Percentiles rank a stretch among this genome's conserved stretches.
phyloP scores from a whole-genome alignment of 176 grass and related monocot species.

The Puya raimondii region DNA sequence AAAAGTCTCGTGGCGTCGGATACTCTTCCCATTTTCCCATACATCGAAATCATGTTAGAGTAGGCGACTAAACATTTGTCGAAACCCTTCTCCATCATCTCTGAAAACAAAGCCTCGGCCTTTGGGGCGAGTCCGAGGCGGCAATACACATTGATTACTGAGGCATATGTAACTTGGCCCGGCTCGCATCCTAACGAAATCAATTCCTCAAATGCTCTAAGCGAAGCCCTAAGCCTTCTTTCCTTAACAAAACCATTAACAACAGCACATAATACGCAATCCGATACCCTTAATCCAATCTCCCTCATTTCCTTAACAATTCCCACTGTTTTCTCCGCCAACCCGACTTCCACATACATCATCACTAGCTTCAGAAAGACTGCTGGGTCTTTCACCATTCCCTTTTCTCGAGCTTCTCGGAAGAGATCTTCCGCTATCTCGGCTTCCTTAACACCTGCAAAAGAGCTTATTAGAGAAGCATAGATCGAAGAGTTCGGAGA shows the following conservation, averaged over 20 bases:
- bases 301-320: slow-evolving; percentile 63
- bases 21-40: slow-evolving; percentile 56
- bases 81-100: slow-evolving; percentile 74
- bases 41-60: slow-evolving; percentile 89
- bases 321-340: slow-evolving; percentile 41
- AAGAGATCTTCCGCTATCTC: slow-evolving; percentile 50
- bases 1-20: slow-evolving; percentile 67
- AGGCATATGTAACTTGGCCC: slow-evolving; percentile 88
- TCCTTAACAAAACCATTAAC: slow-evolving; percentile 79
- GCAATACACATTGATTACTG: slow-evolving; percentile 75
- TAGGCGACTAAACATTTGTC: slow-evolving; percentile 81
- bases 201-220: slow-evolving; percentile 57
- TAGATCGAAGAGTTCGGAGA: slow-evolving; percentile 43
- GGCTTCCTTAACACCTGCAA: slow-evolving; percentile 52
- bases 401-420: slow-evolving; percentile 44
- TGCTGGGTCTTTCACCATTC: slow-evolving; percentile 60
- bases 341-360: slow-evolving; percentile 59
- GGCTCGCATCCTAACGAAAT: slow-evolving; percentile 52
- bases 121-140: slow-evolving; percentile 54
- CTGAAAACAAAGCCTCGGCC: slow-evolving; percentile 55
- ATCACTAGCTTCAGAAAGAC: slow-evolving; percentile 68
- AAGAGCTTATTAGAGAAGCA: slow-evolving; percentile 46
- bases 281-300: slow-evolving; percentile 52
- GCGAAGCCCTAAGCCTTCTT: slow-evolving; percentile 53
- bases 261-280: slow-evolving; percentile 64